These are phyloP conservation scores for Coemansia sp. DNA, from an alignment of 192 early-diverging fungal genomes.

Conservation along the genomic window DNA sequence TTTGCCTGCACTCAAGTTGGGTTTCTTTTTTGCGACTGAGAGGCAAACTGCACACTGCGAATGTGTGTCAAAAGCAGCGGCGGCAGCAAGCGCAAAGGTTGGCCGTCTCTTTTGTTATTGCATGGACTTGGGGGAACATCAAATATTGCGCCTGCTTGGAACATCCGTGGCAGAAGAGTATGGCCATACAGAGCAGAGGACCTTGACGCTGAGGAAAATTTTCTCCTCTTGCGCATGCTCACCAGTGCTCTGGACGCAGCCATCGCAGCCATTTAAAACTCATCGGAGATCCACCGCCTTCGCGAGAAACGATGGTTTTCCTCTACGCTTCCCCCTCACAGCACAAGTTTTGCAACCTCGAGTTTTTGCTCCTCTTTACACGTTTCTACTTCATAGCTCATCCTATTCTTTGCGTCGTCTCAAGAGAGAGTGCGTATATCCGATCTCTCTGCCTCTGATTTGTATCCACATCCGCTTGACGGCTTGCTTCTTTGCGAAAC, in stretches of 20 bases:
- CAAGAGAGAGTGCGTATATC: not conserved
- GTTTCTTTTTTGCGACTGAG: conserved; percentile 8
- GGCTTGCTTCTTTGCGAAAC: not conserved
- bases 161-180: not conserved
- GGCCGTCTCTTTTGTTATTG: conserved; percentile 4
- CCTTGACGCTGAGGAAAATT: conserved; percentile 9
- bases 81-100: not conserved
- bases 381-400: not conserved
- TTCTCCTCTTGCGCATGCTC: conserved; percentile 16
- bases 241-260: conserved; percentile 7
- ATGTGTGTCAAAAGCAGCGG: conserved; percentile 8
- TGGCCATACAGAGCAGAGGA: not conserved
- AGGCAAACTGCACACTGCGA: not conserved
- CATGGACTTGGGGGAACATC: not conserved
- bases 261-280: conserved; percentile 17
- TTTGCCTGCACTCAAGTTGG: conserved; percentile 3
- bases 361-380: conserved; percentile 3
- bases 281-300: conserved; percentile 13
- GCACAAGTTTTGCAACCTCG: not conserved
- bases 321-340: not conserved
- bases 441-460: not conserved
- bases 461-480: not conserved
- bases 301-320: not conserved
- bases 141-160: not conserved
- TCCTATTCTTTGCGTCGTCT: not conserved